phyloP scores from a whole-genome alignment of 176 grass and related monocot species.

The Carex scoparia region DNA sequence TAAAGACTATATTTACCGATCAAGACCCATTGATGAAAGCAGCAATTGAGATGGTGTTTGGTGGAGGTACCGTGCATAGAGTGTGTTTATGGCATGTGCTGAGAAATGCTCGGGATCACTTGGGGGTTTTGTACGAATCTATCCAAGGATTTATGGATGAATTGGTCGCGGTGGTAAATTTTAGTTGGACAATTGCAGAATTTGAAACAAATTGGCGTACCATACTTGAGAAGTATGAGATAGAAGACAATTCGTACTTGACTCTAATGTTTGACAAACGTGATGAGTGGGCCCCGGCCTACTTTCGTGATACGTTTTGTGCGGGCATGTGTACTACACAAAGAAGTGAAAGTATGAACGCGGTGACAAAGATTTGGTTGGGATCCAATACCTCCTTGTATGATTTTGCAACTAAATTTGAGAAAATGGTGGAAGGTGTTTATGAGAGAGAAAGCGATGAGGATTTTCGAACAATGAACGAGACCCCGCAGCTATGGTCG shows the following conservation, averaged over 20 bases:
- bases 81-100: not conserved
- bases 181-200: not conserved
- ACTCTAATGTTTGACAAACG: not conserved
- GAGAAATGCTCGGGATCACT: not conserved
- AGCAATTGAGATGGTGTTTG: not conserved
- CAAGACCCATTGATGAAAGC: conserved; percentile 2
- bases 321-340: not conserved
- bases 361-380: not conserved
- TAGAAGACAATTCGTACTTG: not conserved
- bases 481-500: not conserved
- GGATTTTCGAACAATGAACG: not conserved
- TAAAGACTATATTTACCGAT: not conserved
- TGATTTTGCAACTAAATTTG: not conserved
- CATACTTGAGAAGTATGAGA: not conserved
- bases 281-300: not conserved
- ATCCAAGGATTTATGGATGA: not conserved
- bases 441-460: not conserved
- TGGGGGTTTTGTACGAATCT: not conserved
- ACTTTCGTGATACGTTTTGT: conserved; percentile 6
- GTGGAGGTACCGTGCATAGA: not conserved
- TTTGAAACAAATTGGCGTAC: not conserved
- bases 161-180: not conserved
- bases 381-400: not conserved
- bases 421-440: not conserved
- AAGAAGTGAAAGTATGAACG: not conserved